These are phyloP conservation scores for Penicillium cinerascens DNA, from an alignment of 495 filamentous ascomycete species.

Conservation along the genomic window DNA sequence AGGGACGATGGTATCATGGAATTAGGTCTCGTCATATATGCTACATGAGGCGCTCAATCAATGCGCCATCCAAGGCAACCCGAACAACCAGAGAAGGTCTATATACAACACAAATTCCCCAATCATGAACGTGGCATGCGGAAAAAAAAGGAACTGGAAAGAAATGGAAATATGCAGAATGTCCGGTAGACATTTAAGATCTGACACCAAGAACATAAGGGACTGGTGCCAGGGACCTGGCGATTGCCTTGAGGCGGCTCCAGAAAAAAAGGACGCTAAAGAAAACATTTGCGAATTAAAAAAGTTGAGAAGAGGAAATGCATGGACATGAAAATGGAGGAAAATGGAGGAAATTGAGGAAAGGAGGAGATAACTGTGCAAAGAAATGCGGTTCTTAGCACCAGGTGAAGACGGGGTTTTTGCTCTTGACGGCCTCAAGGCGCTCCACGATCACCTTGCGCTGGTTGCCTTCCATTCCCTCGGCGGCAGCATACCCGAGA, in stretches of 20 bases:
- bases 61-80: conserved; percentile 26
- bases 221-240: neutral
- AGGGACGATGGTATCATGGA: conserved; percentile 27
- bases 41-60: conserved; percentile 33
- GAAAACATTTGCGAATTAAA: conserved; percentile 20
- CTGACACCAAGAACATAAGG: conserved; percentile 3
- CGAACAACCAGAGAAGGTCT: conserved; percentile 27
- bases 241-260: neutral
- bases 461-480: conserved; percentile 85
- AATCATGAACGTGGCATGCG: conserved; percentile 26
- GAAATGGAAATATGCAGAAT: conserved; percentile 2
- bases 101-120: conserved; percentile 31
- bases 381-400: conserved; percentile 55
- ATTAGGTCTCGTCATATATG: conserved; percentile 36
- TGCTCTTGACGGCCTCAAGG: conserved; percentile 89
- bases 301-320: conserved; percentile 14
- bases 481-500: conserved; percentile 87
- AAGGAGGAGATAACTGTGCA: neutral
- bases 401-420: conserved; percentile 96
- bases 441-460: conserved; percentile 95
- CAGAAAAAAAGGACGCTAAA: conserved; percentile 13
- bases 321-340: conserved; percentile 11
- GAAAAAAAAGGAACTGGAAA: conserved; percentile 1
- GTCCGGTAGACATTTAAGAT: conserved; percentile 6
- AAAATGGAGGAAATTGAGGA: neutral